Percentiles rank a stretch among this genome's conserved stretches.
Evolutionary conservation across 148 eudicot genomes (phyloP).

Genomic region (Rhododendron ovatum): DNA sequence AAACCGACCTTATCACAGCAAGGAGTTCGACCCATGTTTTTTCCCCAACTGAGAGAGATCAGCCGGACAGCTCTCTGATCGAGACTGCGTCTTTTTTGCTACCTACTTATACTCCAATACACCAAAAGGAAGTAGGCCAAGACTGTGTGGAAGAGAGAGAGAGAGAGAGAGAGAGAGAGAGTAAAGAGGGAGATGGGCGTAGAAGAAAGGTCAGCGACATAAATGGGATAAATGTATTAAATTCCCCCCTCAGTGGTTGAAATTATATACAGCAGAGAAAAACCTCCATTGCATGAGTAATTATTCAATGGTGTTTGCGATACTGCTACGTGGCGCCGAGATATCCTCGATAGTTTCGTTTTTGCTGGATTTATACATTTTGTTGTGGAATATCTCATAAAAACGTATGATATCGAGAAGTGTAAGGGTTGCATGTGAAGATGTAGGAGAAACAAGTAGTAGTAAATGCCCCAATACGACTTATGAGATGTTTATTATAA

Average conservation of each 20-base stretch:
- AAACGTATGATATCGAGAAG: no score
- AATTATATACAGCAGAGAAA: slow-evolving; percentile 4
- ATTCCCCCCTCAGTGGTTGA: not conserved
- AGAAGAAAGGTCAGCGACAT: slow-evolving; percentile 35
- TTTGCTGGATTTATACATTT: no score
- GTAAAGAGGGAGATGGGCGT: slow-evolving; percentile 16
- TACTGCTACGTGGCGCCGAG: no score
- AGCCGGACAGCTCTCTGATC: not conserved
- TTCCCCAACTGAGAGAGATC: not conserved
- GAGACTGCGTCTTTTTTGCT: not conserved
- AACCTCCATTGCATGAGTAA: no score
- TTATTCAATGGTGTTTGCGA: no score
- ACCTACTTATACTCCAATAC: slow-evolving; percentile 14
- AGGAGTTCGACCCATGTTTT: slow-evolving; percentile 77
- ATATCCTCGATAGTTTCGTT: no score
- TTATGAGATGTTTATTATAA: no score
- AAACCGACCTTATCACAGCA: slow-evolving; percentile 88
- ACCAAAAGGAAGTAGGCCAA: not conserved
- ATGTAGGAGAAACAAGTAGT: no score
- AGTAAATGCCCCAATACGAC: no score
- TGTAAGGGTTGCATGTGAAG: no score
- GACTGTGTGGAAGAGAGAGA: not conserved
- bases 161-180: slow-evolving; percentile 7
- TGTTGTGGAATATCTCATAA: no score
- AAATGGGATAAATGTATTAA: slow-evolving; percentile 30